Conservation (phyloP, 257 asterid genomes). For the Ophiorrhiza pumila region DNA sequence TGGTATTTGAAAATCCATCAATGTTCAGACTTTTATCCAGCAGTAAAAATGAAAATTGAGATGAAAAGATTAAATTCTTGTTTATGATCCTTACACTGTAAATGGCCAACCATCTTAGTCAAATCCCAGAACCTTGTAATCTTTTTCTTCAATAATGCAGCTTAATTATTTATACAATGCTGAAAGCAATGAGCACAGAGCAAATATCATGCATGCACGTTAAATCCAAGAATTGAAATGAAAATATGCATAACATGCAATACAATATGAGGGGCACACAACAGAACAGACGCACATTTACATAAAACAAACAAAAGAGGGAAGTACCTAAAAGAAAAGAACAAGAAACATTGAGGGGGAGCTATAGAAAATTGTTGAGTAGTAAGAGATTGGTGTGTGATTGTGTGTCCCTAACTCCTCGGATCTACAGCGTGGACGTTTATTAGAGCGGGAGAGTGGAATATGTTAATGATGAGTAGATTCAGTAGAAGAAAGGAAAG, state of each 20-base stretch:
- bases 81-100: neutral
- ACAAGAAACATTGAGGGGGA: neutral
- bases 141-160: neutral
- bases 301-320: neutral
- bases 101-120: neutral
- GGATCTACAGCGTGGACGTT: constrained; percentile 14
- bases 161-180: neutral
- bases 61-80: neutral
- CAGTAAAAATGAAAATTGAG: neutral
- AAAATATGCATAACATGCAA: neutral
- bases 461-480: neutral
- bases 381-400: neutral
- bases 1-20: too few relatives aligned
- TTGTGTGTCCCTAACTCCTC: constrained; percentile 14
- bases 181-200: neutral
- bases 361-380: neutral
- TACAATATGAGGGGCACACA: too few relatives aligned
- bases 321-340: neutral
- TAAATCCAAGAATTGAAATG: neutral
- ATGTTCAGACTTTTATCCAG: neutral
- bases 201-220: neutral
- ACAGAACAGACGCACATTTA: neutral
- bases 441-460: constrained; percentile 16
- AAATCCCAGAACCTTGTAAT: neutral
- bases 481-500: too few relatives aligned